Evolutionary conservation across 2,329 filamentous ascomycete species (phyloP).

Genomic region (Diaporthe vexans): DNA sequence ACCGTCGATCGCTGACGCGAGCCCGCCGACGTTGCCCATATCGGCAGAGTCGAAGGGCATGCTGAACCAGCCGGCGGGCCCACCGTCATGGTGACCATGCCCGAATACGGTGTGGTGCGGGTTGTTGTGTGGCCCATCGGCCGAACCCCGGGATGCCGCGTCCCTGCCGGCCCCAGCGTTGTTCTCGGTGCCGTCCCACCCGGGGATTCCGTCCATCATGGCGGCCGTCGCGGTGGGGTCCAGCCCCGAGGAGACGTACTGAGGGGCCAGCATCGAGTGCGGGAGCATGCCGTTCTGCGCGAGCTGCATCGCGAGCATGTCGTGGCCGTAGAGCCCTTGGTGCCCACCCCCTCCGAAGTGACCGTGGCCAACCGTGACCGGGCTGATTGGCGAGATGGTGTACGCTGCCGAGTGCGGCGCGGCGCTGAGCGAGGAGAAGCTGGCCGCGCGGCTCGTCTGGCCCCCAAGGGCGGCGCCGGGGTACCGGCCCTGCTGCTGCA

Average conservation of each 20-base stretch:
- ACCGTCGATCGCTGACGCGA: constrained; percentile 59
- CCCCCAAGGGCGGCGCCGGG: constrained; percentile 55
- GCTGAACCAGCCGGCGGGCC: constrained; percentile 81
- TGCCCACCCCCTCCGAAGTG: constrained; percentile 52
- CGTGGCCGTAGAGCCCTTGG: constrained; percentile 62
- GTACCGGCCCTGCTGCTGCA: constrained; percentile 59
- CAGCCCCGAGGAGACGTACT: constrained; percentile 56
- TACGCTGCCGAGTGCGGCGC: constrained; percentile 59
- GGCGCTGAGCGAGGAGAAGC: constrained; percentile 57
- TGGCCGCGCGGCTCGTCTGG: constrained; percentile 56
- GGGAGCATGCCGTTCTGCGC: constrained; percentile 69
- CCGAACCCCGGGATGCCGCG: constrained; percentile 43
- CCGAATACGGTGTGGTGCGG: constrained; percentile 49
- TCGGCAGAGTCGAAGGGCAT: constrained; percentile 90
- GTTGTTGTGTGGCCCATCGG: constrained; percentile 34
- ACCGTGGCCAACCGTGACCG: constrained; percentile 56
- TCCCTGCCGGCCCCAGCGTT: constrained; percentile 47
- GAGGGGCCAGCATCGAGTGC: constrained; percentile 67
- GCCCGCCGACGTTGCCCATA: constrained; percentile 60
- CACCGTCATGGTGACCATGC: constrained; percentile 57
- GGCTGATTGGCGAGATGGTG: constrained; percentile 65
- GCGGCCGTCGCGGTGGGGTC: constrained; percentile 56
- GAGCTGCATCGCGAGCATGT: constrained; percentile 68
- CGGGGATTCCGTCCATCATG: constrained; percentile 56
- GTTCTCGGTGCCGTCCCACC: constrained; percentile 57